phyloP scores from a whole-genome alignment of 73 alveolate species.

The Paramecium bursaria region DNA sequence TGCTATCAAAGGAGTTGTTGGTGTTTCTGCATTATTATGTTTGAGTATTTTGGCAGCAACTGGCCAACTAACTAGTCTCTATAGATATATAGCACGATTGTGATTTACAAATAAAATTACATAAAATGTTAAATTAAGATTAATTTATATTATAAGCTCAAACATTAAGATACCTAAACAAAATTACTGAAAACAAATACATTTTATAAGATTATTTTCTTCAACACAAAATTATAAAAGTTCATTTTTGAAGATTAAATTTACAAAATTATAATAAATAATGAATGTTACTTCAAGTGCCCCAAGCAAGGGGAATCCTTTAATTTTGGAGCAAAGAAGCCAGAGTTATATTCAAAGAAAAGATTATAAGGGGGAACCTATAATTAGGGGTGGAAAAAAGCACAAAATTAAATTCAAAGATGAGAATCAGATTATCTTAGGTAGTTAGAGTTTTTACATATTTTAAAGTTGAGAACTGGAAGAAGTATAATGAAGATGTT shows the following conservation, averaged over 20 bases:
- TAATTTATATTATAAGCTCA: slow-evolving; percentile 19
- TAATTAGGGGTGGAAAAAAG: neutral
- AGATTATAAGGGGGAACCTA: slow-evolving; percentile 15
- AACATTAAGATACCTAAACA: neutral
- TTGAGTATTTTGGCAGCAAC: too few relatives aligned
- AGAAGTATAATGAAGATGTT: slow-evolving; percentile 38
- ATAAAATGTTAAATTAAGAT: slow-evolving; percentile 18
- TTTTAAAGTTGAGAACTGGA: slow-evolving; percentile 52
- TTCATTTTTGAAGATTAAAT: too few relatives aligned
- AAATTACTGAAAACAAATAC: neutral
- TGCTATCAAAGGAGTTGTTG: neutral
- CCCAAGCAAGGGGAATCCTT: neutral
- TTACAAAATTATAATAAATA: too few relatives aligned
- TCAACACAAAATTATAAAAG: too few relatives aligned
- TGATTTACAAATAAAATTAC: too few relatives aligned
- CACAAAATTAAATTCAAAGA: slow-evolving; percentile 28
- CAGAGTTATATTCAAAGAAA: neutral
- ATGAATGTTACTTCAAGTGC: neutral
- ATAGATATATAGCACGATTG: too few relatives aligned
- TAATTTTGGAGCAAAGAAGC: neutral
- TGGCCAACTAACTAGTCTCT: too few relatives aligned
- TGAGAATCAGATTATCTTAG: slow-evolving; percentile 3
- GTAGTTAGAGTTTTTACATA: slow-evolving; percentile 13
- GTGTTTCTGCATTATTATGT: neutral
- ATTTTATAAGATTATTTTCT: too few relatives aligned